Conservation (phyloP, 306 rosid species). For the Fagus crenata region DNA sequence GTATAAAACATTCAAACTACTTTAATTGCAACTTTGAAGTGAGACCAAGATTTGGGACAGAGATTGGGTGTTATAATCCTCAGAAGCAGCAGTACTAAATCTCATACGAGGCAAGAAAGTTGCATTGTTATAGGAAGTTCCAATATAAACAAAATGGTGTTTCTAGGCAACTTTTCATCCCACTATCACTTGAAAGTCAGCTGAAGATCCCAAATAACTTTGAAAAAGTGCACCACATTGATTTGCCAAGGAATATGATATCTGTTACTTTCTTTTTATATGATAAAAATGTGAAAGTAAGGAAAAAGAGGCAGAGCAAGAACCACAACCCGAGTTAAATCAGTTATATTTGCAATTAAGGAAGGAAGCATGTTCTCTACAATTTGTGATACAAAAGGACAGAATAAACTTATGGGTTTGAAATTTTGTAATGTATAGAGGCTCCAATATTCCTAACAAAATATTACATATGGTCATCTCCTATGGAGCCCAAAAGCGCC, state of each 20-base stretch:
- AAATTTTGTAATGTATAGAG: neutral
- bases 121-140: neutral
- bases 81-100: neutral
- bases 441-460: neutral
- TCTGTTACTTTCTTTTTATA: neutral
- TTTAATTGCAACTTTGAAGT: neutral
- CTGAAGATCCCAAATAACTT: neutral
- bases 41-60: neutral
- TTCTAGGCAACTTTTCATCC: neutral
- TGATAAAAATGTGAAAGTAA: neutral
- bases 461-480: neutral
- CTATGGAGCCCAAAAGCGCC: neutral
- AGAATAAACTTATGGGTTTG: neutral
- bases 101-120: neutral
- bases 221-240: neutral
- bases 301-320: conserved; percentile 4
- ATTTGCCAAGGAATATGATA: neutral
- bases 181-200: neutral
- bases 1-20: neutral
- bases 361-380: neutral
- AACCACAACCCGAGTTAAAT: neutral
- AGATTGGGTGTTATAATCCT: neutral
- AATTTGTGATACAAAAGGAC: neutral
- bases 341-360: neutral
- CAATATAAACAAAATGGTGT: neutral